Base-by-base conservation (phyloP, 257 asterid species). In the Salvia hispanica region DNA sequence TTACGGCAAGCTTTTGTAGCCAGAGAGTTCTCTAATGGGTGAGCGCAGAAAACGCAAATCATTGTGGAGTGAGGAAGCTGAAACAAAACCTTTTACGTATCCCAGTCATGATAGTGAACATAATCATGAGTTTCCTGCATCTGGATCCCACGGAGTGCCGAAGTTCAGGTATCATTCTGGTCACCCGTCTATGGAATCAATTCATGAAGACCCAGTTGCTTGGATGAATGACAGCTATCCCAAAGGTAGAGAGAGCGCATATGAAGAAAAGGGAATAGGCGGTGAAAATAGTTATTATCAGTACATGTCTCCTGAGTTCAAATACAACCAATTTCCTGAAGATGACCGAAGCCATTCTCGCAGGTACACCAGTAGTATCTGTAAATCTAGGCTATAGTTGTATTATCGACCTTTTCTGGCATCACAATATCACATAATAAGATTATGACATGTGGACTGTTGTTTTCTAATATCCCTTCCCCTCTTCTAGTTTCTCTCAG, bases 41-140 rank as follows among this genome's bases (percentile, higher is more conserved):
- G 92, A 84, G 66, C 79, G 81, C 67, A 83, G 89, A 80, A 80
- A 83, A 74, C 95, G 86, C 65, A 84, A 73, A 71, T 79, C 95
- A 34, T 60, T 76, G 70, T 84, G 96, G 92, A 92, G 86, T 64
- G 62, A 47, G 65, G 86, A 71, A 66, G 86, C 70, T 4, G 91
- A 82, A 58, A 58, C 69, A 33, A 77, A 61, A 62, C 67, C 60
- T 40, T 69, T 64, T 48, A 43, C 80, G 42, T 77, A 84, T 73
- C 78, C 80, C 42, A 77, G 67, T 74, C 75, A 70, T 43, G 63
- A 76, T 50, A 28, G 60, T 51, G 75, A 84, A 48, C 83, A 57
- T 42, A 40, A 68, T 62, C 82, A 62, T 61, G 80, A 71, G 55
- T 72, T 62, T 61, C 77, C 88, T 64, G 64, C 82, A 68, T 77